Evolutionary conservation across 179 eudicot genomes (phyloP).

Genomic region (Spinacia oleracea): DNA sequence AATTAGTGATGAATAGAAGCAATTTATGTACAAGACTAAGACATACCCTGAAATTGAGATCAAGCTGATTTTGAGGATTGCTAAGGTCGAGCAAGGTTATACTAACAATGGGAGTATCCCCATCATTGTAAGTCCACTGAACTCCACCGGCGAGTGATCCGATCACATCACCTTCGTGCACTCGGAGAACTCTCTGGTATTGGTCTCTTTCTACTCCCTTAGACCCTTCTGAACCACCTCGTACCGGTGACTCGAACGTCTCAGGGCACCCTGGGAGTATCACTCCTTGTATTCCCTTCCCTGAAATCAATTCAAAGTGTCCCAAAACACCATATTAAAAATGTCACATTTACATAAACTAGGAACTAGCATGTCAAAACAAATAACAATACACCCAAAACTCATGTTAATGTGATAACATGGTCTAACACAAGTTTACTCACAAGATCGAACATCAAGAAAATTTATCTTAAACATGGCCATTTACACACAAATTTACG

Average conservation of each 20-base stretch:
- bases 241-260: conserved; percentile 40
- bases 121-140: conserved; percentile 58
- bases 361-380: too few species aligned
- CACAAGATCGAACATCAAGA: too few species aligned
- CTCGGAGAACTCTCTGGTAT: conserved; percentile 49
- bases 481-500: neutral
- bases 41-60: conserved; percentile 45
- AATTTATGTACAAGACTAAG: too few species aligned
- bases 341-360: neutral
- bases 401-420: too few species aligned
- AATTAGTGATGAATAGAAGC: too few species aligned
- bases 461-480: too few species aligned
- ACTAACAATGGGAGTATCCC: conserved; percentile 40
- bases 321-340: neutral
- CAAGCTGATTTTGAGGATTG: conserved; percentile 55
- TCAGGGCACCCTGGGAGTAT: conserved; percentile 63
- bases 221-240: conserved; percentile 18
- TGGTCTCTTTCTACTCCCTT: conserved; percentile 35
- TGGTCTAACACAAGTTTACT: too few species aligned
- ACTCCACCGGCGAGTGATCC: conserved; percentile 51
- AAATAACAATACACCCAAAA: too few species aligned
- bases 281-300: conserved; percentile 55
- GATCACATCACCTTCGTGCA: conserved; percentile 54
- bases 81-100: conserved; percentile 42
- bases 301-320: conserved; percentile 22